These are phyloP conservation scores for Pyracantha coccinea DNA, from an alignment of 331 rosid genomes.

Conservation along the genomic window DNA sequence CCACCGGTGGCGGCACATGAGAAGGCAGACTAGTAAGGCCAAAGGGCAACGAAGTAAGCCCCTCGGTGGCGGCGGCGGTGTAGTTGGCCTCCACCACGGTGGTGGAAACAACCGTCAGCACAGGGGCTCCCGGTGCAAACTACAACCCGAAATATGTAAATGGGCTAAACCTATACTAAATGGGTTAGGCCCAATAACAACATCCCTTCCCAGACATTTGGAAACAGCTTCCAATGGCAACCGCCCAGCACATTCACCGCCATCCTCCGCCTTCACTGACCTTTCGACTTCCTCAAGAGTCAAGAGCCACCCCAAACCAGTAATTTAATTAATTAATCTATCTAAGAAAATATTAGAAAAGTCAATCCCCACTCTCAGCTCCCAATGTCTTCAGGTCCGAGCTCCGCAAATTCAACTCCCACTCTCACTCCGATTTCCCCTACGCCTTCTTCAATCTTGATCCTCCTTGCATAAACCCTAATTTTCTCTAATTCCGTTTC, in stretches of 20 bases:
- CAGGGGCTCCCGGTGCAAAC: too few species aligned
- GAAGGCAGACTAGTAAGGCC: too few species aligned
- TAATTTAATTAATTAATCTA: neutral
- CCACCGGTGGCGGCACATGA: too few species aligned
- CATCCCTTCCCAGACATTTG: neutral
- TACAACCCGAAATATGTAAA: too few species aligned
- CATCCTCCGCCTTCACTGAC: conserved; percentile 10
- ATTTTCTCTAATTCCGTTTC: conserved; percentile 6
- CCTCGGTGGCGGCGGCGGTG: too few species aligned
- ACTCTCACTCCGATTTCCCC: neutral
- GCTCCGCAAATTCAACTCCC: neutral
- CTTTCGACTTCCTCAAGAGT: conserved; percentile 37
- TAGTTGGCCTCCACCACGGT: too few species aligned
- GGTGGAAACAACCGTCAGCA: too few species aligned
- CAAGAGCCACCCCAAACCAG: conserved; percentile 8
- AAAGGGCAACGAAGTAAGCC: too few species aligned
- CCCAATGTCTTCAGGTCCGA: conserved; percentile 44
- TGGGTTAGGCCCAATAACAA: too few species aligned
- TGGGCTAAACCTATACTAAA: too few species aligned
- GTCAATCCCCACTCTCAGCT: neutral
- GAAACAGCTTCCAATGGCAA: neutral
- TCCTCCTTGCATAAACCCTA: neutral
- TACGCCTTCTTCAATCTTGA: conserved; percentile 7
- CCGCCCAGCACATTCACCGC: neutral
- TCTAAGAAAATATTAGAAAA: neutral